Conservation (phyloP, 177 flowering plant species). For the Vitis hybrid region DNA sequence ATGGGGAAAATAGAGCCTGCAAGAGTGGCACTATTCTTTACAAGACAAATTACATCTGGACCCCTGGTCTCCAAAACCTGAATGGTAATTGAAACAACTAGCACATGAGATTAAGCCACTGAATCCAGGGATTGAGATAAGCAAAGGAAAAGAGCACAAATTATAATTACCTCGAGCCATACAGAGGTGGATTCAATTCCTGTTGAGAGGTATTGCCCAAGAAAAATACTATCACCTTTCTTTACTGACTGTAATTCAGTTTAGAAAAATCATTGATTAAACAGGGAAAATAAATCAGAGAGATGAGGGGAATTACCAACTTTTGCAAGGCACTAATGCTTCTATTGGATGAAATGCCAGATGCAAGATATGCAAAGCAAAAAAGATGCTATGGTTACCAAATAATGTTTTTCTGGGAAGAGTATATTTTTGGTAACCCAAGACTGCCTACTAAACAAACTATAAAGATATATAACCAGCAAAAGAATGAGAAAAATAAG, state of each 20-base stretch:
- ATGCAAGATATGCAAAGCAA: too few relatives aligned
- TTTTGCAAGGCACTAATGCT: too few relatives aligned
- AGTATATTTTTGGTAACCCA: too few relatives aligned
- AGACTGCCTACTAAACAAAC: too few relatives aligned
- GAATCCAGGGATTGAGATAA: neutral
- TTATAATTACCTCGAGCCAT: conserved; percentile 50
- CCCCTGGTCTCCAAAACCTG: conserved; percentile 49
- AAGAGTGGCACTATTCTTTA: conserved; percentile 54
- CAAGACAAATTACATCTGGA: conserved; percentile 43
- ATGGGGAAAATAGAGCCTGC: conserved; percentile 45
- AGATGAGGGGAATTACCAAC: neutral
- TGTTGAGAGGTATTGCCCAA: conserved; percentile 56
- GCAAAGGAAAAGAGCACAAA: neutral
- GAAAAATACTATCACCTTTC: conserved; percentile 48
- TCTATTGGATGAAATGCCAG: too few relatives aligned
- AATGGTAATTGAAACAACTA: conserved; percentile 5
- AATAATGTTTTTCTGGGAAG: too few relatives aligned
- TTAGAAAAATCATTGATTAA: neutral
- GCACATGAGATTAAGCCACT: conserved; percentile 1
- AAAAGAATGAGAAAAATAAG: too few relatives aligned
- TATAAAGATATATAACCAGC: too few relatives aligned
- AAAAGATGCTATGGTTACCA: too few relatives aligned
- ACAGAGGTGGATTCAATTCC: conserved; percentile 57
- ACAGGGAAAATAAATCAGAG: neutral
- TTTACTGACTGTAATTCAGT: conserved; percentile 35